Conservation (phyloP, 164 flowering plant genomes). For the Piper betle region DNA sequence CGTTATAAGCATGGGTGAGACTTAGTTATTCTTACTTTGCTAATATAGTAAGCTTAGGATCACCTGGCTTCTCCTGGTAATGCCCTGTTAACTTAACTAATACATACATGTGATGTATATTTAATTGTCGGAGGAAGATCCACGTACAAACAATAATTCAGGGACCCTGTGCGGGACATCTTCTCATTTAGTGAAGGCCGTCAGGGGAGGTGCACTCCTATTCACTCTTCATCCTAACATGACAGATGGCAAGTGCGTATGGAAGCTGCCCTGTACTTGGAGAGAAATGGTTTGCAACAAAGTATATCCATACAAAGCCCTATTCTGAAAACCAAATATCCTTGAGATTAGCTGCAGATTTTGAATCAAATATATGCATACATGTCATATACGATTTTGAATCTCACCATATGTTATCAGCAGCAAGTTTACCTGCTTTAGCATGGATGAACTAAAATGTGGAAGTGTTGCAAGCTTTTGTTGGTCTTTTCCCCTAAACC, state of each 20-base stretch:
- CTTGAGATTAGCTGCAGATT: slow-evolving; percentile 12
- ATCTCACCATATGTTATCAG: too few species aligned
- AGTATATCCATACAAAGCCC: slow-evolving; percentile 34
- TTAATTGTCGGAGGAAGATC: neutral
- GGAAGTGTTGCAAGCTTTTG: too few species aligned
- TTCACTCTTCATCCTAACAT: slow-evolving; percentile 50
- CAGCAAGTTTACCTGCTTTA: too few species aligned
- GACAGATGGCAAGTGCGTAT: slow-evolving; percentile 56
- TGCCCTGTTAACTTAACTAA: neutral
- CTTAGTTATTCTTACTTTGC: neutral
- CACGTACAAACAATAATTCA: slow-evolving; percentile 9
- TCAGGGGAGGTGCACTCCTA: slow-evolving; percentile 65
- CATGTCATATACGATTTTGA: too few species aligned
- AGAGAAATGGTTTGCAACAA: slow-evolving; percentile 74
- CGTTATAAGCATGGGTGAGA: neutral
- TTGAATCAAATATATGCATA: too few species aligned
- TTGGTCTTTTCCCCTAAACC: too few species aligned
- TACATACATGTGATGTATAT: neutral
- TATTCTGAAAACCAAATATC: neutral
- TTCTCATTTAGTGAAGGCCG: slow-evolving; percentile 34
- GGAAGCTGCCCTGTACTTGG: slow-evolving; percentile 67
- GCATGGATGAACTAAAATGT: too few species aligned
- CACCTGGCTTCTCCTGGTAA: neutral
- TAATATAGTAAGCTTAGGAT: neutral
- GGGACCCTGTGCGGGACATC: slow-evolving; percentile 41